These are phyloP conservation scores for Lodderomyces elongisporus DNA, from an alignment of 1,139 yeast genomes.

Conservation along the genomic window DNA sequence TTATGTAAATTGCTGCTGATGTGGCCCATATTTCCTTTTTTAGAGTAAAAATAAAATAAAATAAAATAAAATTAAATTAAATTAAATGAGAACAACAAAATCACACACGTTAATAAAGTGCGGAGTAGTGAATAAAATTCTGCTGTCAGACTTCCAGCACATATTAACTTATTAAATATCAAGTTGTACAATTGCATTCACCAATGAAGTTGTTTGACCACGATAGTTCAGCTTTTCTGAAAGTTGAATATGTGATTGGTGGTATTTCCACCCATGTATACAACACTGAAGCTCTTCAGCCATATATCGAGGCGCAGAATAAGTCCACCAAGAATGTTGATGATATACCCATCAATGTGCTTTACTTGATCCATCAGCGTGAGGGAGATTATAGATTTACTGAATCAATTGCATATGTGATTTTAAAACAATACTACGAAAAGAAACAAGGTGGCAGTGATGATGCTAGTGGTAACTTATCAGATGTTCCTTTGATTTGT, in stretches of 20 bases:
- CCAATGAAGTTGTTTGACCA: constrained; percentile 19
- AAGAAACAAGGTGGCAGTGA: constrained; percentile 10
- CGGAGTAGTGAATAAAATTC: no score
- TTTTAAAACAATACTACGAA: constrained; percentile 24
- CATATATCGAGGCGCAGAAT: constrained; percentile 19
- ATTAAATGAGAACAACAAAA: no score
- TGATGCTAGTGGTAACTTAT: constrained; percentile 4
- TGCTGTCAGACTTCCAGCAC: no score
- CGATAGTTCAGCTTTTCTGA: constrained; percentile 21
- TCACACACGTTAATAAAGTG: no score
- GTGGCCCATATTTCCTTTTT: no score
- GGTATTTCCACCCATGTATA: constrained; percentile 33
- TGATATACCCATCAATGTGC: constrained; percentile 31
- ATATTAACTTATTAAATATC: no score
- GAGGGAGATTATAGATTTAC: constrained; percentile 24
- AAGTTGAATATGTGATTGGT: constrained; percentile 23
- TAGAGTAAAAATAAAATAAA: no score
- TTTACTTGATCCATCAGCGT: constrained; percentile 40
- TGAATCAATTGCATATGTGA: constrained; percentile 28
- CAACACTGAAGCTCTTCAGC: constrained; percentile 24
- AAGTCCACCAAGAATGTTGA: constrained; percentile 11
- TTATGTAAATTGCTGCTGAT: no score
- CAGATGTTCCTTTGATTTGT: constrained; percentile 34
- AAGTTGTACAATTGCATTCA: no score
- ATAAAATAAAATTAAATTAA: no score